A percentile compares a stretch with the other conserved stretches of the same genome.
Evolutionary conservation across 495 filamentous ascomycete species (phyloP).

Genomic region (Penicillium silybi): DNA sequence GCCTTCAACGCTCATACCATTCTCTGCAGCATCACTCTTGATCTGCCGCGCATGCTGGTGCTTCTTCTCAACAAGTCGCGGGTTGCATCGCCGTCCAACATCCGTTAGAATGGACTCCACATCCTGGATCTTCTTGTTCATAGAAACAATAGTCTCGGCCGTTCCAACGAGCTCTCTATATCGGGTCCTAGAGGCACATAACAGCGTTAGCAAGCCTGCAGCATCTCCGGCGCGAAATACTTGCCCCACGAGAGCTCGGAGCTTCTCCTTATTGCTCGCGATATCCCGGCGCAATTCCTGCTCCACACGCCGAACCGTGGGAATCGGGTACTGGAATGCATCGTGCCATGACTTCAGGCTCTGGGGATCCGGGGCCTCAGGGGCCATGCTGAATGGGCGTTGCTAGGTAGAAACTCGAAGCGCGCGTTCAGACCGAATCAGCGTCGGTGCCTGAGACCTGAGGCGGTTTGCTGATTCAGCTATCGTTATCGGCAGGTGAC

Average conservation of each 20-base stretch:
- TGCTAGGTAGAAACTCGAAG: neutral
- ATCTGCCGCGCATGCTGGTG: slow-evolving; percentile 58
- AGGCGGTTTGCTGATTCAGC: slow-evolving; percentile 9
- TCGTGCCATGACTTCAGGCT: slow-evolving; percentile 61
- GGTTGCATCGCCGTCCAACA: slow-evolving; percentile 76
- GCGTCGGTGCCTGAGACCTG: slow-evolving; percentile 2
- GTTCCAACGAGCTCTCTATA: slow-evolving; percentile 92
- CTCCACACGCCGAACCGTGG: slow-evolving; percentile 59
- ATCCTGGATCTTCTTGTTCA: slow-evolving; percentile 72
- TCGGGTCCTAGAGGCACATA: slow-evolving; percentile 52
- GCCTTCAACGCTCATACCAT: slow-evolving; percentile 33
- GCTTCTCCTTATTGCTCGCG: slow-evolving; percentile 77
- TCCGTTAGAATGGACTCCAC: slow-evolving; percentile 67
- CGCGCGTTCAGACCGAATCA: slow-evolving; percentile 13
- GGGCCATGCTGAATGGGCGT: slow-evolving; percentile 44
- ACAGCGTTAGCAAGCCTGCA: slow-evolving; percentile 7
- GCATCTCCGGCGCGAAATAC: slow-evolving; percentile 6
- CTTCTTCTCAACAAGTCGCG: slow-evolving; percentile 65
- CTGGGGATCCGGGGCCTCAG: slow-evolving; percentile 54
- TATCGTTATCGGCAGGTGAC: slow-evolving; percentile 27
- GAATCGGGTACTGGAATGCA: slow-evolving; percentile 64
- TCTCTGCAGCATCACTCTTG: slow-evolving; percentile 41
- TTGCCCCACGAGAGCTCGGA: slow-evolving; percentile 87
- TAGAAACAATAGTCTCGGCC: slow-evolving; percentile 84
- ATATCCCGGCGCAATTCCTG: slow-evolving; percentile 61